Conservation (phyloP, 345 rosid species). For the Salix viminalis region DNA sequence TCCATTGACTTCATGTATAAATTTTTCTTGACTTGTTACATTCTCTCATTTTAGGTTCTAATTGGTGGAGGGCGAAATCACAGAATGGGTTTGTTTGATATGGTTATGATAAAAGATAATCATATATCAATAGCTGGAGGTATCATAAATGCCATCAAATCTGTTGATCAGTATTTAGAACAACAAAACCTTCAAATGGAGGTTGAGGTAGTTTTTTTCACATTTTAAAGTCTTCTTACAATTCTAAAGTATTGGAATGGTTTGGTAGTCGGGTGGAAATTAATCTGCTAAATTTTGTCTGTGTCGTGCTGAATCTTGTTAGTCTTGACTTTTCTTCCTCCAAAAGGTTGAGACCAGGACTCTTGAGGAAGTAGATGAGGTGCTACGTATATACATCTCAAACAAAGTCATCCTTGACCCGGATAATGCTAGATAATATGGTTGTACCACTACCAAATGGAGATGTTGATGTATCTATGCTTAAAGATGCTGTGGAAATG, state of each 20-base stretch:
- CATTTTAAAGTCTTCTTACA: not conserved
- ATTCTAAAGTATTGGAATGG: not conserved
- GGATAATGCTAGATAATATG: constrained; percentile 97
- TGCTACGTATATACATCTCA: constrained; percentile 54
- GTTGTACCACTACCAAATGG: constrained; percentile 79
- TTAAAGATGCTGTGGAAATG: constrained; percentile 63
- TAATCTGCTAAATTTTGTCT: not conserved
- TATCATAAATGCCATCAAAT: constrained; percentile 63
- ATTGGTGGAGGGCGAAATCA: constrained; percentile 96
- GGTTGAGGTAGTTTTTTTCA: constrained; percentile 65
- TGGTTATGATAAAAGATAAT: constrained; percentile 96
- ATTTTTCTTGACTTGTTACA: constrained; percentile 24
- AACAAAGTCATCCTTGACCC: constrained; percentile 52
- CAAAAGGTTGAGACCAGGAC: constrained; percentile 86
- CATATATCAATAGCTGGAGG: constrained; percentile 95
- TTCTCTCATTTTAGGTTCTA: constrained; percentile 55
- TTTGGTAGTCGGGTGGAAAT: constrained; percentile 1
- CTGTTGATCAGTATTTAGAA: constrained; percentile 65
- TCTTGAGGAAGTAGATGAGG: constrained; percentile 75
- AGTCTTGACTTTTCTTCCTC: not conserved
- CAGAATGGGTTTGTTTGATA: constrained; percentile 94
- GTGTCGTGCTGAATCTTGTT: not conserved
- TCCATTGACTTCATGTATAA: constrained; percentile 8
- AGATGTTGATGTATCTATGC: constrained; percentile 83
- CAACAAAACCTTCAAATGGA: constrained; percentile 73